Conservation (phyloP, 345 rosid genomes). For the Eucalyptus microcorys region DNA sequence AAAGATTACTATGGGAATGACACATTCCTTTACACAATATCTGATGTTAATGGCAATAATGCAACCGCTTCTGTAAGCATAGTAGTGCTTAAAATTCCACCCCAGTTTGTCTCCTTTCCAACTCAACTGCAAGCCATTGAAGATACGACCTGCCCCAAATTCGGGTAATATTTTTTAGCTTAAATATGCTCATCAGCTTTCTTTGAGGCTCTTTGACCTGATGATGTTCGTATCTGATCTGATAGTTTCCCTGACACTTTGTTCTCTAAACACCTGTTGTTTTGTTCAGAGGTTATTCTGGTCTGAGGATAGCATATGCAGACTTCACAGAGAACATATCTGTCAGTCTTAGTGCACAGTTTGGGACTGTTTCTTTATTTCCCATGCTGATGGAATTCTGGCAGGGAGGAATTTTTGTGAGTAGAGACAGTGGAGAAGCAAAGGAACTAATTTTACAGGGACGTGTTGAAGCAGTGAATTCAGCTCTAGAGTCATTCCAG, state of each 20-base stretch:
- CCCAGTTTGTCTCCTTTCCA: slow-evolving; percentile 66
- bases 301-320: slow-evolving; percentile 60
- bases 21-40: slow-evolving; percentile 49
- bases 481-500: slow-evolving; percentile 60
- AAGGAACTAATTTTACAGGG: slow-evolving; percentile 53
- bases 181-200: neutral
- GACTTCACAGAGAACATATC: slow-evolving; percentile 56
- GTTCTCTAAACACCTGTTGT: neutral
- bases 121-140: slow-evolving; percentile 62
- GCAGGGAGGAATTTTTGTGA: slow-evolving; percentile 43
- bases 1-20: slow-evolving; percentile 67
- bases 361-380: slow-evolving; percentile 44
- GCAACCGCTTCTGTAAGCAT: slow-evolving; percentile 54
- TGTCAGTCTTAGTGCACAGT: slow-evolving; percentile 43
- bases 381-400: slow-evolving; percentile 64
- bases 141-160: slow-evolving; percentile 61
- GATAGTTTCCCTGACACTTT: neutral
- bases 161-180: slow-evolving; percentile 20
- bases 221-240: neutral
- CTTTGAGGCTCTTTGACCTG: neutral
- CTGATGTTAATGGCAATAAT: slow-evolving; percentile 54
- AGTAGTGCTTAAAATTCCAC: slow-evolving; percentile 60
- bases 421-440: slow-evolving; percentile 20
- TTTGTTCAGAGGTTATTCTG: slow-evolving; percentile 54
- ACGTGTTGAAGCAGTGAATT: slow-evolving; percentile 45